These are phyloP conservation scores for Hexamita inflata DNA, from an alignment of 208 protist species.

Conservation along the genomic window DNA sequence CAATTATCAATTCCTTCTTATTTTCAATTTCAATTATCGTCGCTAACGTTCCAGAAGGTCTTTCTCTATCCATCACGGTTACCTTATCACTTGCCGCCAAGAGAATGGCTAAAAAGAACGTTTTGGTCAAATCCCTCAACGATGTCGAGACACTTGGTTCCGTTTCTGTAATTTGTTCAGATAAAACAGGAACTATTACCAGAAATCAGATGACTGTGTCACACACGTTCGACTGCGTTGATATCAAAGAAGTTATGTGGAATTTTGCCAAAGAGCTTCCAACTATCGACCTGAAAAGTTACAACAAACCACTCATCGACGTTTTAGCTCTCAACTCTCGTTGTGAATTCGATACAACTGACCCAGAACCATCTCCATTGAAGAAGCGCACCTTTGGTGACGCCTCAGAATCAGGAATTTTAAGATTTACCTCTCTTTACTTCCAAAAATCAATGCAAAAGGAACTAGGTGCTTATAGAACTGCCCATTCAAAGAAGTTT, in stretches of 20 bases:
- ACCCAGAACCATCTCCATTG: not conserved
- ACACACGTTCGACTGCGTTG: not conserved
- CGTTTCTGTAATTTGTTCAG: slow-evolving; percentile 46
- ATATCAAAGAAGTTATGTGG: not conserved
- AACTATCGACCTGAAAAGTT: not conserved
- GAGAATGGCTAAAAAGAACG: slow-evolving; percentile 40
- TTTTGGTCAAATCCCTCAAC: slow-evolving; percentile 37
- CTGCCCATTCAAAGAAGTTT: not conserved
- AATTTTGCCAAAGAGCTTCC: not conserved
- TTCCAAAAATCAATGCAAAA: not conserved
- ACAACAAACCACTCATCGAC: not conserved
- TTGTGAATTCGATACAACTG: not conserved
- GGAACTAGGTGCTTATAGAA: not conserved
- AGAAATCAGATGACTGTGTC: slow-evolving; percentile 49
- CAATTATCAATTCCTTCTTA: not conserved
- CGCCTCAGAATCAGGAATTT: slow-evolving; percentile 16
- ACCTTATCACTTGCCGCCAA: slow-evolving; percentile 34
- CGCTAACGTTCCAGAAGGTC: slow-evolving; percentile 45
- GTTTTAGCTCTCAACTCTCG: not conserved
- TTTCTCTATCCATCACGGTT: slow-evolving; percentile 35
- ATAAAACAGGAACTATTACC: slow-evolving; percentile 55
- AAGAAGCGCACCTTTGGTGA: not conserved
- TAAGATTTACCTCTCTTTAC: not conserved
- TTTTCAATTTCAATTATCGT: slow-evolving; percentile 38
- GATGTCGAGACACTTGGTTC: slow-evolving; percentile 49